These are phyloP conservation scores for Vanderwaltozyma tropicalis DNA, from an alignment of 805 yeast genomes.

Conservation along the genomic window DNA sequence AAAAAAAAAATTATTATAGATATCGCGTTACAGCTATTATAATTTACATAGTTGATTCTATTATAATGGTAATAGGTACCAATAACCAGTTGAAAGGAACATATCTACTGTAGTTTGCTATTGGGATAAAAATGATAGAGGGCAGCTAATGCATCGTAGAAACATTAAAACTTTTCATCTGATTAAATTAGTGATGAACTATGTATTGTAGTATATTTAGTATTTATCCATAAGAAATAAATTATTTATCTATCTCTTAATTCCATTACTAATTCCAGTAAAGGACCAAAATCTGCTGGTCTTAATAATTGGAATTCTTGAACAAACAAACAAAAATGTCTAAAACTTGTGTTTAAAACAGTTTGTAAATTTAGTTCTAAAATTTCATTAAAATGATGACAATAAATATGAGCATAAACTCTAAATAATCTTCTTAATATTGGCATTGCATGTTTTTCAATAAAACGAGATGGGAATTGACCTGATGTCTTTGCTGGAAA, in stretches of 20 bases:
- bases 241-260: constrained; percentile 25
- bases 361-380: constrained; percentile 87
- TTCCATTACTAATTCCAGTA: constrained; percentile 64
- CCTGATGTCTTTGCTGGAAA: constrained; percentile 87
- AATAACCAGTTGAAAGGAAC: too few species aligned
- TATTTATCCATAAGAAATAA: too few species aligned
- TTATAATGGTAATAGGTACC: too few species aligned
- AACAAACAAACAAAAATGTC: constrained; percentile 83
- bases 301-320: constrained; percentile 73
- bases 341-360: constrained; percentile 84
- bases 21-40: too few species aligned
- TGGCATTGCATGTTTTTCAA: constrained; percentile 58
- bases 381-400: constrained; percentile 95
- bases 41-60: too few species aligned
- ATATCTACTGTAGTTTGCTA: too few species aligned
- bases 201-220: too few species aligned
- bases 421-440: constrained; percentile 86
- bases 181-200: too few species aligned
- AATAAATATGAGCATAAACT: constrained; percentile 93
- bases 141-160: too few species aligned
- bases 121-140: too few species aligned
- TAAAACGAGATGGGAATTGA: constrained; percentile 83
- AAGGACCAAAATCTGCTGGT: constrained; percentile 82
- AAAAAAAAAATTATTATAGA: too few species aligned
- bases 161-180: too few species aligned